These are phyloP conservation scores for Zymoseptoria passerinii DNA, from an alignment of 2,329 filamentous ascomycete genomes.

Conservation along the genomic window DNA sequence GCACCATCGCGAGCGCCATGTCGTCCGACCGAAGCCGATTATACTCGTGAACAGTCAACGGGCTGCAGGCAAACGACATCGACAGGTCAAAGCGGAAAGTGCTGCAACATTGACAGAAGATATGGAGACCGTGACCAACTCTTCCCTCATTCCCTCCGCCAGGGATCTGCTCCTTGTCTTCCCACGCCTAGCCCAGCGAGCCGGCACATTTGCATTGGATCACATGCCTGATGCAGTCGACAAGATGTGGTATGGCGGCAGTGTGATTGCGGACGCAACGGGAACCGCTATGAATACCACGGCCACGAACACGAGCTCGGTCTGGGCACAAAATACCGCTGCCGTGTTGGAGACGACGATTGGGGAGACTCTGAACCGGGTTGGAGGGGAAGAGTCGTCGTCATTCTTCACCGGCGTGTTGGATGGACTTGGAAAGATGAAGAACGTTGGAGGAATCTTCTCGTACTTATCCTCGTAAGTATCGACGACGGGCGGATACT, in stretches of 20 bases:
- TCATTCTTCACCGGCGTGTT: constrained; percentile 23
- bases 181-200: constrained; percentile 60
- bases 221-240: constrained; percentile 53
- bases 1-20: not conserved
- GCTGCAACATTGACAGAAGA: too few relatives aligned
- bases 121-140: constrained; percentile 12
- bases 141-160: constrained; percentile 44
- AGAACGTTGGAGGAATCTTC: constrained; percentile 77
- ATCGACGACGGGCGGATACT: not conserved
- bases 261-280: constrained; percentile 52
- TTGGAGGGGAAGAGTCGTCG: constrained; percentile 16
- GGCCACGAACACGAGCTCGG: constrained; percentile 31
- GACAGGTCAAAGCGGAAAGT: not conserved
- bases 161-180: constrained; percentile 62
- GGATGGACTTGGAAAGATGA: constrained; percentile 22
- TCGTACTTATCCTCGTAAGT: constrained; percentile 71
- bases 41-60: not conserved
- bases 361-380: constrained; percentile 20
- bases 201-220: constrained; percentile 52
- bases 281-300: constrained; percentile 33
- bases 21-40: not conserved
- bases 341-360: constrained; percentile 24
- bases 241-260: constrained; percentile 48
- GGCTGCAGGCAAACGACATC: not conserved
- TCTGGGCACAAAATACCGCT: constrained; percentile 38